Evolutionary conservation across 495 filamentous ascomycete genomes (phyloP).

Genomic region (Aspergillus egyptiacus): DNA sequence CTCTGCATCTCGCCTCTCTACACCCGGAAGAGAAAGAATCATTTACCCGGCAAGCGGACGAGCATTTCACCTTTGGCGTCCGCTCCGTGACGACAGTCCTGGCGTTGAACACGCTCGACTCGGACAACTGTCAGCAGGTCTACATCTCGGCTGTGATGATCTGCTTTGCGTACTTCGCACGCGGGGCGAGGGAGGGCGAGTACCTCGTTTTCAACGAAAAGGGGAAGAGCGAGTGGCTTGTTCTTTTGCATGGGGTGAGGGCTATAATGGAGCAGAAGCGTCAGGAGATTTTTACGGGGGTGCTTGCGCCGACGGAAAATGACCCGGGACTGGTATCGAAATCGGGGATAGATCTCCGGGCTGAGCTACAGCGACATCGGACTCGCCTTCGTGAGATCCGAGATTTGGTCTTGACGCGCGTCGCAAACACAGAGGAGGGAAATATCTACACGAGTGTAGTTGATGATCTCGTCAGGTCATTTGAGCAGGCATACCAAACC

Average conservation of each 20-base stretch:
- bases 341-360: not conserved
- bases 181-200: conserved; percentile 33
- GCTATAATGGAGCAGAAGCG: conserved; percentile 24
- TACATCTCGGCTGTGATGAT: conserved; percentile 43
- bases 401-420: conserved; percentile 13
- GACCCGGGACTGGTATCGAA: not conserved
- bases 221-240: conserved; percentile 39
- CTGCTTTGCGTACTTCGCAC: conserved; percentile 43
- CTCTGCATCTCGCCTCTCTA: conserved; percentile 38
- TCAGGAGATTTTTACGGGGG: conserved; percentile 26
- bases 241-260: conserved; percentile 40
- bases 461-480: conserved; percentile 15
- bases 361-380: conserved; percentile 19
- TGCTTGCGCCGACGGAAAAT: conserved; percentile 15
- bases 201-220: conserved; percentile 39
- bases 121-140: conserved; percentile 38
- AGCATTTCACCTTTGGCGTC: conserved; percentile 43
- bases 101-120: conserved; percentile 22
- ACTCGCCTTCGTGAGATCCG: conserved; percentile 14
- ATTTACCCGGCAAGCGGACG: conserved; percentile 34
- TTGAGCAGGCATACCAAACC: conserved; percentile 20
- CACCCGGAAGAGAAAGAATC: conserved; percentile 23
- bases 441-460: conserved; percentile 14
- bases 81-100: conserved; percentile 37
- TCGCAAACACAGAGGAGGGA: not conserved